phyloP scores from a whole-genome alignment of 495 filamentous ascomycete species.

The Pyronema domesticum region DNA sequence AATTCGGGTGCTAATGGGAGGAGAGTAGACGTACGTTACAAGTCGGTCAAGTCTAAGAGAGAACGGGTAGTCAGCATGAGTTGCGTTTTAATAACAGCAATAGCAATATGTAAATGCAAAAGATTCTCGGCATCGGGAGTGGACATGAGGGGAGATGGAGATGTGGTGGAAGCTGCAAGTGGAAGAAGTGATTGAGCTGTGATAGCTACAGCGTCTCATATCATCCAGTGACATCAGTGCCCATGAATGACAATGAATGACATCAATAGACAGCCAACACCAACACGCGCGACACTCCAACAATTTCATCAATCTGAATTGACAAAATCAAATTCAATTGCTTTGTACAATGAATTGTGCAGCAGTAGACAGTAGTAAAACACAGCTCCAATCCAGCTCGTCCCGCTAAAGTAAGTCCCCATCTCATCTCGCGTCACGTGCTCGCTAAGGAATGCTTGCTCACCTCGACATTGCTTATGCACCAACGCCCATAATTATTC shows the following conservation, averaged over 20 bases:
- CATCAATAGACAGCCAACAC: background rate
- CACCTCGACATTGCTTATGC: conserved; percentile 25
- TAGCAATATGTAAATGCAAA: too few relatives aligned
- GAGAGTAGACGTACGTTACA: conserved; percentile 57
- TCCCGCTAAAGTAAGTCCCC: background rate
- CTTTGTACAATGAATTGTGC: too few relatives aligned
- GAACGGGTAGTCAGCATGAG: conserved; percentile 5
- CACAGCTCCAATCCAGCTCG: too few relatives aligned
- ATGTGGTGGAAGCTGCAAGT: too few relatives aligned
- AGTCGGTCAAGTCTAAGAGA: conserved; percentile 62
- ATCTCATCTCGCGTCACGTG: conserved; percentile 16
- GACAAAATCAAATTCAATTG: too few relatives aligned
- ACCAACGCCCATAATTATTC: conserved; percentile 15
- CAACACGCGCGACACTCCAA: background rate
- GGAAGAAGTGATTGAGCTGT: too few relatives aligned
- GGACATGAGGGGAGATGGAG: too few relatives aligned
- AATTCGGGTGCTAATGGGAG: conserved; percentile 3
- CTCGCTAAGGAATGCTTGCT: conserved; percentile 15
- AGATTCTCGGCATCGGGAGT: too few relatives aligned
- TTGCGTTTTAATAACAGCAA: background rate
- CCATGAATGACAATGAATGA: too few relatives aligned
- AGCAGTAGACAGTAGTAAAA: too few relatives aligned
- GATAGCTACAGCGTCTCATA: too few relatives aligned
- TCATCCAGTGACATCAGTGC: too few relatives aligned
- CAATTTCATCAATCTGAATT: background rate